These are phyloP conservation scores for Penicillium cosmopolitanum DNA, from an alignment of 495 filamentous ascomycete species.

Conservation along the genomic window DNA sequence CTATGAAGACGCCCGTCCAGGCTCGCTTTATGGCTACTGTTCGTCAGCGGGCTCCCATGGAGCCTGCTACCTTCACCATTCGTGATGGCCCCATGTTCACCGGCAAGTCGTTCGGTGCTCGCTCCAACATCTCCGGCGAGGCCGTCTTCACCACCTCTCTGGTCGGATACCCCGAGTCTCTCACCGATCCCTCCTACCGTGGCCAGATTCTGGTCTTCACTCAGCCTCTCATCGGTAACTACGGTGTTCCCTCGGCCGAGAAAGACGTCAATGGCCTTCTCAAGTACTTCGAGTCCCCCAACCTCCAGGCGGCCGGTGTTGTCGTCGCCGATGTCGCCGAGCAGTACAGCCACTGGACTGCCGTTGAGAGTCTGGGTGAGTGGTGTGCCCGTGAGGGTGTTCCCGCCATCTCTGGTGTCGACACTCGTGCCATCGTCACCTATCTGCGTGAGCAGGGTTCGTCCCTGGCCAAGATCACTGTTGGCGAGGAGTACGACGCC, in stretches of 20 bases:
- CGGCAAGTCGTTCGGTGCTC: slow-evolving; percentile 90
- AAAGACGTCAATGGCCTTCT: slow-evolving; percentile 79
- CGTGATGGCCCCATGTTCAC: slow-evolving; percentile 92
- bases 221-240: slow-evolving; percentile 98
- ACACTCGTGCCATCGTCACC: slow-evolving; percentile 95
- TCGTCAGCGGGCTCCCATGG: slow-evolving; percentile 66
- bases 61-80: slow-evolving; percentile 93
- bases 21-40: slow-evolving; percentile 71
- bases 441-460: slow-evolving; percentile 94
- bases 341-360: slow-evolving; percentile 98
- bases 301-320: slow-evolving; percentile 94
- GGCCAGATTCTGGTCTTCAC: slow-evolving; percentile 99
- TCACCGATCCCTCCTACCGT: slow-evolving; percentile 98
- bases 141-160: slow-evolving; percentile 93
- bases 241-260: slow-evolving; percentile 82
- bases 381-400: slow-evolving; percentile 98
- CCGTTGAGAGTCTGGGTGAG: slow-evolving; percentile 86
- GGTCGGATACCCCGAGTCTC: slow-evolving; percentile 95
- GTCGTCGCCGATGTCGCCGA: slow-evolving; percentile 94
- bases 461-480: slow-evolving; percentile 93
- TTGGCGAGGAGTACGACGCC: slow-evolving; percentile 97
- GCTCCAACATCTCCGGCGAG: slow-evolving; percentile 89
- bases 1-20: slow-evolving; percentile 55
- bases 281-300: slow-evolving; percentile 93
- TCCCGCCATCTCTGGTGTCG: slow-evolving; percentile 93